Evolutionary conservation across 208 protist species (phyloP).

Genomic region (Crithidia sp.): DNA sequence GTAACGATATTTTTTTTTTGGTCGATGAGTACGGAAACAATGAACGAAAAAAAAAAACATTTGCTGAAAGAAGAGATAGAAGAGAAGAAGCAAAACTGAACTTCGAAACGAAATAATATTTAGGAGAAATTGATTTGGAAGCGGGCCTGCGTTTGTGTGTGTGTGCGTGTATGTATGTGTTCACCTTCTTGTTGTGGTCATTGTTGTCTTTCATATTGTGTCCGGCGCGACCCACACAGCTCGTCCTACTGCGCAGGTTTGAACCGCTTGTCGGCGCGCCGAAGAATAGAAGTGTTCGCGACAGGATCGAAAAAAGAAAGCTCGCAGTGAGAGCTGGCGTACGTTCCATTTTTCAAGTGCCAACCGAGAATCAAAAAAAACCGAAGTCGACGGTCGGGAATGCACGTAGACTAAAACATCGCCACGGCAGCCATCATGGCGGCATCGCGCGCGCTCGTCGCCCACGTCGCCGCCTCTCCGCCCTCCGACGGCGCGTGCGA

Average conservation of each 20-base stretch:
- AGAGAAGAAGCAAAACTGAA: not conserved
- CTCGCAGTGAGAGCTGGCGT: no score
- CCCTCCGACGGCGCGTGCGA: not conserved
- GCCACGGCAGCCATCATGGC: constrained; percentile 10
- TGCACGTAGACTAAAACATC: constrained; percentile 4
- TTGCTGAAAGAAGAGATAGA: not conserved
- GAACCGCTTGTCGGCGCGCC: no score
- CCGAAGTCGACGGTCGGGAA: no score
- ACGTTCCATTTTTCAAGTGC: no score
- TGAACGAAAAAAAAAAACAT: not conserved
- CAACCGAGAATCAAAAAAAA: no score
- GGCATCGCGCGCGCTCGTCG: constrained; percentile 1
- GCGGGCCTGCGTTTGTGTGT: not conserved
- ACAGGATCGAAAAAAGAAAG: no score
- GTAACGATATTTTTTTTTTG: not conserved
- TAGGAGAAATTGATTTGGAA: no score
- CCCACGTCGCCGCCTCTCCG: not conserved
- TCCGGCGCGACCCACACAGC: no score
- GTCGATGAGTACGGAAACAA: not conserved
- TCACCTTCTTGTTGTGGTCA: not conserved
- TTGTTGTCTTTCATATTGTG: no score
- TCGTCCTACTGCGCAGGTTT: no score
- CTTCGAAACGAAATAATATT: not conserved
- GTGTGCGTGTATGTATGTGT: not conserved
- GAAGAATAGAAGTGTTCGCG: no score